These are phyloP conservation scores for Bocquillonia castaneifolia DNA, from an alignment of 441 rosid genomes.

Conservation along the genomic window DNA sequence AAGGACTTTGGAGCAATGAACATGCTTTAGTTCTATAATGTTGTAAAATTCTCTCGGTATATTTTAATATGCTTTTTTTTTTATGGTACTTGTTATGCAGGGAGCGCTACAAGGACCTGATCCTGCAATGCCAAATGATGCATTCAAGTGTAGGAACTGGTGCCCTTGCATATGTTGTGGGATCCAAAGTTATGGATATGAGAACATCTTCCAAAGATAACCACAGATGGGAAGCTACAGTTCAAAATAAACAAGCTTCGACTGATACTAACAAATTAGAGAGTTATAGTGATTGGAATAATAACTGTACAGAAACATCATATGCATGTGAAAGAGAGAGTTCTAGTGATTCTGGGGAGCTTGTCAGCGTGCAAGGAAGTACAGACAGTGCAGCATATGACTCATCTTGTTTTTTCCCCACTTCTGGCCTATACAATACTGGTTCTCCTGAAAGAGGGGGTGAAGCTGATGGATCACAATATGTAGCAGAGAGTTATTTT, in stretches of 20 bases:
- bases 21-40: constrained; percentile 1
- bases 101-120: constrained; percentile 62
- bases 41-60: neutral
- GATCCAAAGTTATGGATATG: constrained; percentile 95
- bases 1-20: neutral
- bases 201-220: constrained; percentile 75
- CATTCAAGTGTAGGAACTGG: constrained; percentile 96
- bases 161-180: constrained; percentile 82
- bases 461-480: constrained; percentile 37
- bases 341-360: constrained; percentile 59
- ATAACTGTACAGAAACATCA: constrained; percentile 53
- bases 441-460: constrained; percentile 37
- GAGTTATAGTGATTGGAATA: constrained; percentile 43
- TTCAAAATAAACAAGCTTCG: constrained; percentile 39
- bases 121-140: constrained; percentile 78
- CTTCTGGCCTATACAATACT: constrained; percentile 38
- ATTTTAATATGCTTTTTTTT: neutral
- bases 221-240: constrained; percentile 38
- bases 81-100: constrained; percentile 42
- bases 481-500: constrained; percentile 40
- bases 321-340: constrained; percentile 48
- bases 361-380: constrained; percentile 57
- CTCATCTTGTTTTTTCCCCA: constrained; percentile 46
- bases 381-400: constrained; percentile 48
- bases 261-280: constrained; percentile 44